Evolutionary conservation across 202 grass and related monocot species (phyloP).

Genomic region (Panicum virgatum): DNA sequence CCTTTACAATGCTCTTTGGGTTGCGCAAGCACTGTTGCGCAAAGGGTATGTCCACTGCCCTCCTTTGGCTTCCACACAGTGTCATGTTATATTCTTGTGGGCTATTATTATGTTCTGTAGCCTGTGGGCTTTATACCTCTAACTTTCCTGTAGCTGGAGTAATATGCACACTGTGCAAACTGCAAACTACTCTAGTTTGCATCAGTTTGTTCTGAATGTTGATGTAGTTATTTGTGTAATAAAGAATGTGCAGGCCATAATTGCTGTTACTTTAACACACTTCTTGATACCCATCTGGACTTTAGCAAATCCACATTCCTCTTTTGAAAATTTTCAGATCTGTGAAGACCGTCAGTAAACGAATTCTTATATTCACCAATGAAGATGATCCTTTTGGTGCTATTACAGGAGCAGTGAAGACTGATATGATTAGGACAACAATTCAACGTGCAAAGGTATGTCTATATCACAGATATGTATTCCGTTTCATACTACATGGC

Average conservation of each 20-base stretch:
- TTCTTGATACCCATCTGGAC: background rate
- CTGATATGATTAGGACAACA: conserved; percentile 93
- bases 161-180: background rate
- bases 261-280: conserved; percentile 7
- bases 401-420: conserved; percentile 71
- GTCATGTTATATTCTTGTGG: background rate
- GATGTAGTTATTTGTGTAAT: conserved; percentile 20
- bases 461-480: conserved; percentile 23
- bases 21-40: conserved; percentile 80
- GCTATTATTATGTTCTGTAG: background rate
- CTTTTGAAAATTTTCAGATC: conserved; percentile 56
- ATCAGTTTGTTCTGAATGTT: conserved; percentile 25
- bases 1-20: conserved; percentile 95
- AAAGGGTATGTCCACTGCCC: conserved; percentile 64
- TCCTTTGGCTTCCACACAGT: background rate
- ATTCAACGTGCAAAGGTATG: conserved; percentile 79
- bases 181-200: conserved; percentile 16
- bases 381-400: conserved; percentile 93
- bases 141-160: background rate
- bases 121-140: conserved; percentile 5
- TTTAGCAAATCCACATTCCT: conserved; percentile 10
- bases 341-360: conserved; percentile 70
- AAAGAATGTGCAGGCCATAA: background rate
- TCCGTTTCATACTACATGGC: conserved; percentile 8
- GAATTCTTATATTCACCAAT: conserved; percentile 93